Evolutionary conservation across 108 stramenopile genomes (phyloP).

Genomic region (Nitzschia sp.): DNA sequence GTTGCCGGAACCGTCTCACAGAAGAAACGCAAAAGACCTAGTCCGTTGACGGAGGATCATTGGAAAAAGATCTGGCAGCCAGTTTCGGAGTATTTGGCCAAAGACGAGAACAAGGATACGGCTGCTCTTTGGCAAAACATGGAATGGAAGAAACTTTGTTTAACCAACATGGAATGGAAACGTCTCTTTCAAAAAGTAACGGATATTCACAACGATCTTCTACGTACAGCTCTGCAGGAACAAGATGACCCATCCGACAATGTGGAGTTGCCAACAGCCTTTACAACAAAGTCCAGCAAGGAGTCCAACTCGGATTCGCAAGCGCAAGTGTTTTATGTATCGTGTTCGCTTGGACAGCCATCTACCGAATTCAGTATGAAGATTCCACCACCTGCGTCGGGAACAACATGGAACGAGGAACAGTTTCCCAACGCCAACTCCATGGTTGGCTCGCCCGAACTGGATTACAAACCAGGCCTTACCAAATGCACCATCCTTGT

Average conservation of each 20-base stretch:
- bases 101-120: not conserved
- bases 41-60: slow-evolving; percentile 19
- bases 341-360: slow-evolving; percentile 52
- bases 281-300: slow-evolving; percentile 29
- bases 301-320: not conserved
- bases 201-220: slow-evolving; percentile 40
- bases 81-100: slow-evolving; percentile 6
- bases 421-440: slow-evolving; percentile 8
- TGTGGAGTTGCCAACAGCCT: slow-evolving; percentile 25
- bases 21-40: slow-evolving; percentile 1
- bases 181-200: slow-evolving; percentile 28
- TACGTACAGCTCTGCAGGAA: slow-evolving; percentile 28
- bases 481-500: slow-evolving; percentile 71
- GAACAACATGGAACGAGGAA: slow-evolving; percentile 7
- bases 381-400: slow-evolving; percentile 21
- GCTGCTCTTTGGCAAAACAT: slow-evolving; percentile 2
- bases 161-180: slow-evolving; percentile 28
- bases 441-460: slow-evolving; percentile 8
- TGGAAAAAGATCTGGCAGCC: slow-evolving; percentile 39
- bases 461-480: slow-evolving; percentile 65
- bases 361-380: slow-evolving; percentile 51
- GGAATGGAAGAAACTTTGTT: slow-evolving; percentile 29
- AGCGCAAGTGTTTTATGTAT: slow-evolving; percentile 10
- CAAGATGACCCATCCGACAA: not conserved
- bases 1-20: not conserved